phyloP scores from a whole-genome alignment of 2,329 filamentous ascomycete genomes.

The Fusarium transvaalense region DNA sequence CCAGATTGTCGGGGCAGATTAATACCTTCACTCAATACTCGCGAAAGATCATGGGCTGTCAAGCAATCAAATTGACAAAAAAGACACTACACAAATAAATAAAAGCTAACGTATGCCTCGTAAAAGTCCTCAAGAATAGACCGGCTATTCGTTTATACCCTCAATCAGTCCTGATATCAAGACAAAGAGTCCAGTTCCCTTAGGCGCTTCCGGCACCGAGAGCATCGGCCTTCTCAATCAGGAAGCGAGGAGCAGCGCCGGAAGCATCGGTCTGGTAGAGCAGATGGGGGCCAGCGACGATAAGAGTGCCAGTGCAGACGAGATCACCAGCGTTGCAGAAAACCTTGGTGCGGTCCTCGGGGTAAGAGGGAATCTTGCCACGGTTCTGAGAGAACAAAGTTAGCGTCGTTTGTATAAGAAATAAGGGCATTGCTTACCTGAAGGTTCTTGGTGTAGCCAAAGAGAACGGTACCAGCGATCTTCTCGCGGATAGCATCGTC shows the following conservation, averaged over 20 bases:
- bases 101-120: conserved; percentile 1
- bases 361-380: conserved; percentile 56
- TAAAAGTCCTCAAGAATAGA: conserved; percentile 16
- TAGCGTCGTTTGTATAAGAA: not conserved
- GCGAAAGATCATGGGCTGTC: not conserved
- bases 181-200: not conserved
- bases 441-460: conserved; percentile 59
- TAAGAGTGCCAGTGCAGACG: conserved; percentile 55
- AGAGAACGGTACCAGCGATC: conserved; percentile 55
- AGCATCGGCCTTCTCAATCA: conserved; percentile 35
- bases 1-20: not conserved
- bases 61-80: not conserved
- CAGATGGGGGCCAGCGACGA: conserved; percentile 36
- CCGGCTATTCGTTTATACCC: conserved; percentile 5
- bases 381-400: conserved; percentile 30
- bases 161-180: not conserved
- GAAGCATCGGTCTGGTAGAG: conserved; percentile 25
- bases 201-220: conserved; percentile 1
- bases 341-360: conserved; percentile 52
- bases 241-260: conserved; percentile 22
- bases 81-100: not conserved
- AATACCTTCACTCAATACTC: not conserved
- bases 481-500: conserved; percentile 48
- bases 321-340: conserved; percentile 55
- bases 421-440: conserved; percentile 40